These are phyloP conservation scores for apple (Malus domestica) DNA, from an alignment of 306 rosid species.

Conservation along the genomic window ASM211411v1 NC_041790.1:12614001-12614500, in stretches of 20 bases:
- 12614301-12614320: conserved; percentile 23
- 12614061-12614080: too few species aligned
- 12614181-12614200: too few species aligned
- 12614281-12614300: conserved; percentile 45
- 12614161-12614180: too few species aligned
- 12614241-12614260: conserved; percentile 38
- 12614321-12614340: not conserved
- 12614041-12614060: too few species aligned
- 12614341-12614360: not conserved
- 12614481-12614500: conserved; percentile 25
- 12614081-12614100: too few species aligned
- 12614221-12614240: too few species aligned
- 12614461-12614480: conserved; percentile 43
- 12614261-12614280: conserved; percentile 9
- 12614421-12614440: conserved; percentile 23
- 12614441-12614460: conserved; percentile 55
- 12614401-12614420: conserved; percentile 50
- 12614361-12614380: conserved; percentile 24
- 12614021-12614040: too few species aligned
- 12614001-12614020: too few species aligned
- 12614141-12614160: too few species aligned
- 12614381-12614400: conserved; percentile 37
- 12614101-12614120: too few species aligned
- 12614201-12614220: too few species aligned
- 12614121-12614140: too few species aligned